These are phyloP conservation scores for Cercospora brassicicola DNA, from an alignment of 2,329 filamentous ascomycete species.

Conservation along the genomic window DNA sequence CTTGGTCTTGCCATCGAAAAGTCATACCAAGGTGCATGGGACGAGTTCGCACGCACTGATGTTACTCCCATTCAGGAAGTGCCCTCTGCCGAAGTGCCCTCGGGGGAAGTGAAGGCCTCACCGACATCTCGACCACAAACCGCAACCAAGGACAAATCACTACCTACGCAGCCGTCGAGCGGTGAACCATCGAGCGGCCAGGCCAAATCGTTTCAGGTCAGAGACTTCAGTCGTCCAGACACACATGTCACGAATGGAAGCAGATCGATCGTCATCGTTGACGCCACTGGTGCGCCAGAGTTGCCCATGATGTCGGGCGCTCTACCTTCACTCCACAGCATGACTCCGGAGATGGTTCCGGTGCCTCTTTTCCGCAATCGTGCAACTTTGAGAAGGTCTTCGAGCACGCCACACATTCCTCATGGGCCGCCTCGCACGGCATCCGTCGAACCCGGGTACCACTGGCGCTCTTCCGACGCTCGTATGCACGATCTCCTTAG, in stretches of 20 bases:
- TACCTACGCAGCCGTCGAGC: neutral
- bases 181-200: slow-evolving; percentile 4
- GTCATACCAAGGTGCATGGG: slow-evolving; percentile 31
- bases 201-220: slow-evolving; percentile 18
- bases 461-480: slow-evolving; percentile 21
- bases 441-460: slow-evolving; percentile 8
- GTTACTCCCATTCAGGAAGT: slow-evolving; percentile 7
- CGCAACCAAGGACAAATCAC: slow-evolving; percentile 16
- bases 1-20: slow-evolving; percentile 57
- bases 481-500: slow-evolving; percentile 33
- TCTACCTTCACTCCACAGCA: slow-evolving; percentile 33
- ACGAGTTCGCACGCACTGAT: slow-evolving; percentile 16
- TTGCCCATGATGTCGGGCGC: slow-evolving; percentile 28
- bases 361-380: slow-evolving; percentile 30
- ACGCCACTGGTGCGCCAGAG: slow-evolving; percentile 60
- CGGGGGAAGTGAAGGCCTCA: neutral
- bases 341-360: slow-evolving; percentile 31
- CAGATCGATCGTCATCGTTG: slow-evolving; percentile 86
- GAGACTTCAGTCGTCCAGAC: slow-evolving; percentile 32
- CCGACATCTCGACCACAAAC: slow-evolving; percentile 21
- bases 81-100: slow-evolving; percentile 7
- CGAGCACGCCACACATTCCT: neutral
- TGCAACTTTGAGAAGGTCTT: neutral
- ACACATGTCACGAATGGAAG: slow-evolving; percentile 74
- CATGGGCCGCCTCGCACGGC: slow-evolving; percentile 15